Conservation (phyloP, 768 basidiomycete species). For the Boletellus ananiceps region DNA sequence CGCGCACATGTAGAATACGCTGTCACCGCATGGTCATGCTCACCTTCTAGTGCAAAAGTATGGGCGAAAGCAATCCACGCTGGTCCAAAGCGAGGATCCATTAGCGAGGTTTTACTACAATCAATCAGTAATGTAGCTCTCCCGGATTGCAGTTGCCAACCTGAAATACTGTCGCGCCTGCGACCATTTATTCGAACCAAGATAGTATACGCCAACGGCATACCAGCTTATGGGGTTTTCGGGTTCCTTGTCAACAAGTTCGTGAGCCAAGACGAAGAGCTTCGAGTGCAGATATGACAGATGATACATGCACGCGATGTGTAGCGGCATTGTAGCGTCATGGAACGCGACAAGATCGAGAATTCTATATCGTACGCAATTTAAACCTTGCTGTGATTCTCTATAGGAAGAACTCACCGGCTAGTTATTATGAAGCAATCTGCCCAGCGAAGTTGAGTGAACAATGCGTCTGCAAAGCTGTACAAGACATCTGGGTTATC, state of each 20-base stretch:
- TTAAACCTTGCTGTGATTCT: neutral
- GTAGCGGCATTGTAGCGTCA: conserved; percentile 84
- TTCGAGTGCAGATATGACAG: conserved; percentile 86
- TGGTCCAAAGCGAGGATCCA: conserved; percentile 94
- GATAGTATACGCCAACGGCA: conserved; percentile 96
- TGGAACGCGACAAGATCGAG: conserved; percentile 82
- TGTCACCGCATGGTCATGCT: conserved; percentile 97
- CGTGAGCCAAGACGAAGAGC: conserved; percentile 94
- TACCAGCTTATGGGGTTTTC: conserved; percentile 96
- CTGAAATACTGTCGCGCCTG: conserved; percentile 95
- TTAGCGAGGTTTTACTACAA: conserved; percentile 85
- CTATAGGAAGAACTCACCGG: conserved; percentile 41
- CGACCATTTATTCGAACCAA: conserved; percentile 79
- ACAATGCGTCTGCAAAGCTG: conserved; percentile 87
- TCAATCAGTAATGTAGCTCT: conserved; percentile 5
- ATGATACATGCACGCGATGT: conserved; percentile 98
- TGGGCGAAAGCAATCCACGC: conserved; percentile 99
- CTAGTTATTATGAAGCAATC: conserved; percentile 90
- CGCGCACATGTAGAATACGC: conserved; percentile 96
- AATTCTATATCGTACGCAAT: conserved; percentile 50
- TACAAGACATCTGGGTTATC: conserved; percentile 93
- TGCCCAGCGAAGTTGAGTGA: conserved; percentile 85
- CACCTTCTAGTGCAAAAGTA: conserved; percentile 94
- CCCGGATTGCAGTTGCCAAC: conserved; percentile 38
- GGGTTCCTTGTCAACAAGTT: conserved; percentile 91